Percentiles rank a stretch among this genome's conserved stretches.
Evolutionary conservation across 2,329 filamentous ascomycete genomes (phyloP).

Genomic region (Lasiodiplodia sp.): DNA sequence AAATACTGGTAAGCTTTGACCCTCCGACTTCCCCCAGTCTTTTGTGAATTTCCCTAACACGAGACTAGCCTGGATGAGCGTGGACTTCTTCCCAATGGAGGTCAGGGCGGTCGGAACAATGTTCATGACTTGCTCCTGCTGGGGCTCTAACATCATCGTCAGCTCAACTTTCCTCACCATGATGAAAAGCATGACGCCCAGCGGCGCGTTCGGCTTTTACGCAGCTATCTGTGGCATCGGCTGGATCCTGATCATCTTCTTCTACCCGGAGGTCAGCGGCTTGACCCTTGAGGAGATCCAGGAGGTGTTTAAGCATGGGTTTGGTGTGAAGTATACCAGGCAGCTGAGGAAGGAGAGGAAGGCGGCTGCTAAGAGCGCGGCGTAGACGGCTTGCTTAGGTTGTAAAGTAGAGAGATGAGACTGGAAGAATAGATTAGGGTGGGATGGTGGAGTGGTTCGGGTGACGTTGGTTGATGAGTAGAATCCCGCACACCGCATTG

Average conservation of each 20-base stretch:
- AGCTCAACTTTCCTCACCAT: conserved; percentile 59
- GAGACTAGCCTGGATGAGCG: conserved; percentile 52
- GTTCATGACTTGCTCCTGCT: conserved; percentile 56
- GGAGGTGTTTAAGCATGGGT: conserved; percentile 55
- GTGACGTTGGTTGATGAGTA: too few species aligned
- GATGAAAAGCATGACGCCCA: conserved; percentile 60
- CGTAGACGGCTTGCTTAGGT: conserved; percentile 6
- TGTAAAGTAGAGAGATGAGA: conserved; percentile 32
- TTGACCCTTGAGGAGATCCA: conserved; percentile 63
- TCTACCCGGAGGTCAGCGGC: conserved; percentile 63
- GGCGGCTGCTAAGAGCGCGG: conserved; percentile 33
- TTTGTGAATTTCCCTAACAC: too few species aligned
- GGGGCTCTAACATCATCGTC: conserved; percentile 52
- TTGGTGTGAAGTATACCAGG: conserved; percentile 51
- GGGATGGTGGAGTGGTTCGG: not conserved
- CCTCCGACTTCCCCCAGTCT: too few species aligned
- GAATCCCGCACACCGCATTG: too few species aligned
- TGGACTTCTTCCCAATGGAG: conserved; percentile 57
- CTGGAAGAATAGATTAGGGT: not conserved
- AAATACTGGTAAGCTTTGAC: conserved; percentile 41
- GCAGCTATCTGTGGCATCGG: conserved; percentile 58
- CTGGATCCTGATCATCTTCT: conserved; percentile 57
- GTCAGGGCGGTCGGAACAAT: conserved; percentile 59
- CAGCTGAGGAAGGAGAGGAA: conserved; percentile 49
- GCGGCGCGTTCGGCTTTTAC: conserved; percentile 62